Conservation (phyloP, 768 basidiomycete genomes). For the Pilatotrama ljubarskyi region DNA sequence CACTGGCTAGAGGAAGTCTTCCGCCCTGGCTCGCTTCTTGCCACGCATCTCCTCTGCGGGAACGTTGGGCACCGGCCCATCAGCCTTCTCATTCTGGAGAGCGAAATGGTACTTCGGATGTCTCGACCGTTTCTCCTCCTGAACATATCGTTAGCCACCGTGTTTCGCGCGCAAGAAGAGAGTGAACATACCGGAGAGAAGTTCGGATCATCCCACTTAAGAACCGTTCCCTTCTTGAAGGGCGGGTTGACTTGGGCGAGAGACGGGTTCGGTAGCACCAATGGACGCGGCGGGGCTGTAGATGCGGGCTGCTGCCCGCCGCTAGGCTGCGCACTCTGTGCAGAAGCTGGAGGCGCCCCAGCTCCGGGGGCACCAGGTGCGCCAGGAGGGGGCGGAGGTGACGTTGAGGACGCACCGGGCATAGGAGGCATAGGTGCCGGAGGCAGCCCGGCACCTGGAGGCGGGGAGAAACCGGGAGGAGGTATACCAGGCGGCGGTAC, state of each 20-base stretch:
- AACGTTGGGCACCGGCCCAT: conserved; percentile 33
- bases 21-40: conserved; percentile 83
- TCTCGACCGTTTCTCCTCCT: conserved; percentile 81
- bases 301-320: conserved; percentile 26
- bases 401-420: conserved; percentile 24
- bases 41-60: conserved; percentile 62
- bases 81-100: conserved; percentile 39
- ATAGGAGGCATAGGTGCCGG: conserved; percentile 27
- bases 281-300: conserved; percentile 28
- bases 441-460: conserved; percentile 26
- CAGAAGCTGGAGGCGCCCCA: conserved; percentile 27
- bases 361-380: conserved; percentile 31
- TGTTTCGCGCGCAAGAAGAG: neutral
- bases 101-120: conserved; percentile 59
- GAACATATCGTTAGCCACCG: conserved; percentile 1
- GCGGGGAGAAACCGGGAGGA: conserved; percentile 33
- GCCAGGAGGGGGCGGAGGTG: conserved; percentile 30
- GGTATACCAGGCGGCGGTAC: conserved; percentile 35
- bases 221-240: conserved; percentile 72
- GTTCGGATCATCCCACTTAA: conserved; percentile 77
- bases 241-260: conserved; percentile 66
- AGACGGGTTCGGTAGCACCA: conserved; percentile 55
- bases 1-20: conserved; percentile 79
- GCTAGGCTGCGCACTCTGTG: conserved; percentile 29
- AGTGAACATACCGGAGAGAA: conserved; percentile 65